These are phyloP conservation scores for Obelidium mucronatum DNA, from an alignment of 192 early-diverging fungal species.

Conservation along the genomic window DNA sequence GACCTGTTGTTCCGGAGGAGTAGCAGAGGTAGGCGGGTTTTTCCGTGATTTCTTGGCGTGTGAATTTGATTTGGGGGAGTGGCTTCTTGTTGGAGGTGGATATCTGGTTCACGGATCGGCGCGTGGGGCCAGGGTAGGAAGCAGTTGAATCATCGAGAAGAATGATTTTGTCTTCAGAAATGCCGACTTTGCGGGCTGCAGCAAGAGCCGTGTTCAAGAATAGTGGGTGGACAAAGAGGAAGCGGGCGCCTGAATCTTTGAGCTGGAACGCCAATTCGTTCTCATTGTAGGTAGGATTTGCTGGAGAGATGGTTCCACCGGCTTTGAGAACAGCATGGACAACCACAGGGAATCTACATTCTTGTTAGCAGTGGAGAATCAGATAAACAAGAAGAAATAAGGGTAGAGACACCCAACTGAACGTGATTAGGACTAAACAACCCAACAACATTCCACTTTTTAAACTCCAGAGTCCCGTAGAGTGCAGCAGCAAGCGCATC, in stretches of 20 bases:
- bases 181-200: constrained; percentile 35
- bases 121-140: constrained; percentile 32
- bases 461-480: constrained; percentile 59
- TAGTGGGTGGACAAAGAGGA: constrained; percentile 61
- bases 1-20: constrained; percentile 75
- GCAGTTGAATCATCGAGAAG: constrained; percentile 28
- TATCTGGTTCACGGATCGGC: constrained; percentile 22
- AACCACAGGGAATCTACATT: constrained; percentile 57
- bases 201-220: constrained; percentile 37
- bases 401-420: constrained; percentile 25
- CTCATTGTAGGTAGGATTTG: constrained; percentile 84
- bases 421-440: constrained; percentile 76
- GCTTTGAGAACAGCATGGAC: constrained; percentile 69
- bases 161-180: constrained; percentile 42
- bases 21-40: constrained; percentile 73
- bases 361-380: too few relatives aligned
- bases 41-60: constrained; percentile 44
- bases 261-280: constrained; percentile 82
- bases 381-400: not conserved
- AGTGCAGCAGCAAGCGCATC: constrained; percentile 61
- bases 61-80: constrained; percentile 33
- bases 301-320: constrained; percentile 73
- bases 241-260: constrained; percentile 68
- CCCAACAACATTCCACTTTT: constrained; percentile 74
- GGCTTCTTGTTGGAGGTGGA: not conserved